A percentile compares a stretch with the other conserved stretches of the same genome.
phyloP scores from a whole-genome alignment of 163 green algal genomes.

The Chlorella variabilis region DNA sequence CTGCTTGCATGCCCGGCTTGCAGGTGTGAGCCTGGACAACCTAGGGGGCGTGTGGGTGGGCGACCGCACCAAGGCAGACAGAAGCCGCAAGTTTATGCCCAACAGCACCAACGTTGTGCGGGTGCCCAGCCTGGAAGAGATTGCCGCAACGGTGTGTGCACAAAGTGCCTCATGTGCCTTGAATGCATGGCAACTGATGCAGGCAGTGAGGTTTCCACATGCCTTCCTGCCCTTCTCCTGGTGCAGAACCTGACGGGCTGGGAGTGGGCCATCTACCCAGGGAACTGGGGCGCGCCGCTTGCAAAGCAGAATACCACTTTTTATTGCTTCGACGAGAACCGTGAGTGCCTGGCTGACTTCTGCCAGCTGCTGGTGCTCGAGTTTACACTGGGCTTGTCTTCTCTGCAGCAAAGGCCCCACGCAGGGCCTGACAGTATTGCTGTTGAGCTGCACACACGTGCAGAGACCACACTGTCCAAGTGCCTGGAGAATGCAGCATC shows the following conservation, averaged over 20 bases:
- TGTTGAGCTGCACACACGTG: too few species aligned
- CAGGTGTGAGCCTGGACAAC: constrained; percentile 6
- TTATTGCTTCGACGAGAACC: constrained; percentile 28
- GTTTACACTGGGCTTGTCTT: too few species aligned
- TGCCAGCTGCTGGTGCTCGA: too few species aligned
- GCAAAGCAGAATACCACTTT: neutral
- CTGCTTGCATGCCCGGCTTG: too few species aligned
- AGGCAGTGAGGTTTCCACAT: neutral
- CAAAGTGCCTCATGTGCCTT: too few species aligned
- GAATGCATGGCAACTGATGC: too few species aligned
- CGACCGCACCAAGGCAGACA: constrained; percentile 7
- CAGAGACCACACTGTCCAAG: neutral
- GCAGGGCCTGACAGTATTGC: neutral
- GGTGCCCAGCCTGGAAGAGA: neutral
- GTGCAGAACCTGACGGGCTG: constrained; percentile 9
- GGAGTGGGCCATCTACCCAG: constrained; percentile 22
- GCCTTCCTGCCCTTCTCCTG: too few species aligned
- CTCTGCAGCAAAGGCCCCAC: too few species aligned
- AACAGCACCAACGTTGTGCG: constrained; percentile 1
- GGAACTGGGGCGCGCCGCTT: constrained; percentile 40
- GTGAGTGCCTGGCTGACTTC: constrained; percentile 1
- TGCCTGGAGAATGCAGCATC: neutral
- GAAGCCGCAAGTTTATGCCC: constrained; percentile 19
- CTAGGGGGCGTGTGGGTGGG: constrained; percentile 28
- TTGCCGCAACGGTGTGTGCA: neutral